Evolutionary conservation across 345 rosid species (phyloP).

Genomic region (Bruguiera sexangula): DNA sequence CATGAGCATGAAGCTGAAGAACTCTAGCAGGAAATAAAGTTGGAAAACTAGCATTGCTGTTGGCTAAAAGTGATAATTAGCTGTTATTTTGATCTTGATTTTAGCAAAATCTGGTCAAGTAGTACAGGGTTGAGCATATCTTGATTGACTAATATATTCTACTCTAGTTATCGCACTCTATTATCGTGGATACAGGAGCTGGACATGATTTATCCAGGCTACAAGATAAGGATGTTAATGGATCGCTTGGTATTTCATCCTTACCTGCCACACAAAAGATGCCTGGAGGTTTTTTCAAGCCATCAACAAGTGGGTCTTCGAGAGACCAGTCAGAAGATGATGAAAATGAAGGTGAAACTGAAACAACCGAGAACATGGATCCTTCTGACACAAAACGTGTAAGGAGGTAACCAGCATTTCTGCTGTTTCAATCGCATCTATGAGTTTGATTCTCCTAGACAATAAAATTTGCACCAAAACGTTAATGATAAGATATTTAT

Average conservation of each 20-base stretch:
- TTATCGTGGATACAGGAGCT: conserved; percentile 25
- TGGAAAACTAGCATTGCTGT: neutral
- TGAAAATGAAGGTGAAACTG: conserved; percentile 32
- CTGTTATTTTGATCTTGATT: neutral
- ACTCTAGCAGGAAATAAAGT: neutral
- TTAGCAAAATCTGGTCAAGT: neutral
- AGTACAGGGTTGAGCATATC: conserved; percentile 6
- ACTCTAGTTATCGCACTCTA: conserved; percentile 11
- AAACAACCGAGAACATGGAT: conserved; percentile 34
- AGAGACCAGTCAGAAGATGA: conserved; percentile 28
- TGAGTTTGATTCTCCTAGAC: neutral
- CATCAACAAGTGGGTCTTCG: conserved; percentile 27
- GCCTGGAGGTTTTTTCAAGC: conserved; percentile 11
- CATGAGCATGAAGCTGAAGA: neutral
- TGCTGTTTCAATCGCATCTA: conserved; percentile 9
- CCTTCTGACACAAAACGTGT: conserved; percentile 27
- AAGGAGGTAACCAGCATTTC: conserved; percentile 19
- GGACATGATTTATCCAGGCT: conserved; percentile 27
- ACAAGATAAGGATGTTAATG: conserved; percentile 37
- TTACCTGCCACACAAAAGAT: conserved; percentile 37
- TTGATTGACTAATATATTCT: conserved; percentile 4
- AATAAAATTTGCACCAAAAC: neutral
- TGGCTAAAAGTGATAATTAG: neutral
- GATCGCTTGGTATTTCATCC: conserved; percentile 27
- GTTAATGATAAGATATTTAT: neutral